Base-by-base conservation (phyloP, 176 grass and related monocot genomes). In the Puya raimondii region DNA sequence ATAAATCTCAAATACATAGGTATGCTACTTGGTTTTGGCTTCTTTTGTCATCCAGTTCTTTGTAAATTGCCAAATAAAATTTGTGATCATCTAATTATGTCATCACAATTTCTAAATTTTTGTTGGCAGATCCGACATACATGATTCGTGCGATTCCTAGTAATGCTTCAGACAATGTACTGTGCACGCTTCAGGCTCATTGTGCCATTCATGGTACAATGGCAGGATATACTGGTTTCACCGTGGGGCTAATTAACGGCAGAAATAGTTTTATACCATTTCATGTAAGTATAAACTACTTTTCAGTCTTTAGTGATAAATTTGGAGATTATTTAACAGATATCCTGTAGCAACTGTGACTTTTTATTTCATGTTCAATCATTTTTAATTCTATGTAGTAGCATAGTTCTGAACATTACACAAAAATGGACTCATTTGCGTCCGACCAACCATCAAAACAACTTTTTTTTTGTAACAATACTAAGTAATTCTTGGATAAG, bases 1-100 rank as follows among this genome's bases (percentile, higher is more conserved):
- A 87, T 99, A 86, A 99, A 88, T 85, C 91, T 99, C 70, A 99
- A 99, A 75, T 99, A 93, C 76, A 99, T 99, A 82, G 94, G 94
- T 42, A 7, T 42, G 33, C 21, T 11, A 29, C 51, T 71, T 47
- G 8, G 42, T 27, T 69, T 53, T 11, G 13, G 48, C 80, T 71
- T n/a, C 64, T 58, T 42, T 17, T 51, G 0, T 42, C 33, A 6
- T 22, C 50, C 12, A 42, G 33, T 71, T 64, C 22, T 23, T 14
- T 79, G 33, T 71, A 16, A 49, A 71, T 64, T 2, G 25, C 3
- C 47, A 18, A 12, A 12, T 53, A 12, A 50, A 33, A 53, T 18
- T 3, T 53, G 58, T 23, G 23, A 42, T 42, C 33, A 7, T 42
- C 33, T 42, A 42, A 42, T 42, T 42, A 5, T 42, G 4, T 42